These are phyloP conservation scores for Pseudonitzschia multistriata DNA, from an alignment of 108 stramenopile species.

Conservation along the genomic window DNA sequence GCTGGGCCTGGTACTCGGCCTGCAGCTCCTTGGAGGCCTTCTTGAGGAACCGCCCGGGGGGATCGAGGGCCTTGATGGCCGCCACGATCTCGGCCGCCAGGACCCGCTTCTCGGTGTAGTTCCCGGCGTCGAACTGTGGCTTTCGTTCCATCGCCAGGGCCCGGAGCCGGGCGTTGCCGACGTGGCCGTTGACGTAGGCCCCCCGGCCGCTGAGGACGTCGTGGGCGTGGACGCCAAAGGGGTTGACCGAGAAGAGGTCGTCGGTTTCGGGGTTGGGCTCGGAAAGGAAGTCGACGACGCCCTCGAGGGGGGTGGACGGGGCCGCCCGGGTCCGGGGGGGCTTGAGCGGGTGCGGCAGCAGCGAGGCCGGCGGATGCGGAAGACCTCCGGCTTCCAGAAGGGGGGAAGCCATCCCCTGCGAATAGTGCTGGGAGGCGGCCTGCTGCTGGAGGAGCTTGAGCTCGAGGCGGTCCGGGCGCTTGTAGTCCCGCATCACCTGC, in stretches of 20 bases:
- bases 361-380: background rate
- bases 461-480: slow-evolving; percentile 74
- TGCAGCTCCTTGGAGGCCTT: slow-evolving; percentile 13
- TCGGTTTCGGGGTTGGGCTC: slow-evolving; percentile 1
- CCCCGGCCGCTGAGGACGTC: slow-evolving; percentile 66
- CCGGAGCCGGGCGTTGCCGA: slow-evolving; percentile 49
- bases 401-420: background rate
- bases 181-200: slow-evolving; percentile 18
- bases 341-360: background rate
- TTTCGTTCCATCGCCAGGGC: slow-evolving; percentile 54
- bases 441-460: slow-evolving; percentile 21
- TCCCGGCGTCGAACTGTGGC: slow-evolving; percentile 51
- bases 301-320: slow-evolving; percentile 8
- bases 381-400: background rate
- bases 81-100: slow-evolving; percentile 68
- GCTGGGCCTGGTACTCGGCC: background rate
- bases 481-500: slow-evolving; percentile 77
- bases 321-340: background rate
- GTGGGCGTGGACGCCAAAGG: slow-evolving; percentile 51
- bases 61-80: slow-evolving; percentile 58
- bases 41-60: slow-evolving; percentile 83
- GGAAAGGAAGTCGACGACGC: background rate
- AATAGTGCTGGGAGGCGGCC: background rate
- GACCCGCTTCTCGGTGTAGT: slow-evolving; percentile 64
- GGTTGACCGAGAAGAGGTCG: slow-evolving; percentile 30